Conservation (phyloP, 495 filamentous ascomycete species). For the Evernia prunastri region DNA sequence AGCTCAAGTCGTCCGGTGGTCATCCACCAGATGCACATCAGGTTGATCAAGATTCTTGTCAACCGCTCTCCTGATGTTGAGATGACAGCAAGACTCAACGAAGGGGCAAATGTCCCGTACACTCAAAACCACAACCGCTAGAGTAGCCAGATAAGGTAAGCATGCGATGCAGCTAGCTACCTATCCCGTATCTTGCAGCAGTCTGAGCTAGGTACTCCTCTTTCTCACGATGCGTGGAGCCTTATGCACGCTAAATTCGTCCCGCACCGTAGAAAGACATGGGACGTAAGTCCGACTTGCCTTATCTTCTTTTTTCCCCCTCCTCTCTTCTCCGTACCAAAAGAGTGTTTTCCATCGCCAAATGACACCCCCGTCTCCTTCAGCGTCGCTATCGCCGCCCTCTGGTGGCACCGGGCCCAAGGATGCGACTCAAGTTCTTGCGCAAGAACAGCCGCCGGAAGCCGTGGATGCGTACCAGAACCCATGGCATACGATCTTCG, state of each 20-base stretch:
- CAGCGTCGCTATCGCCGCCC: neutral
- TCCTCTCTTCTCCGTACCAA: neutral
- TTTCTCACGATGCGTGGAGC: neutral
- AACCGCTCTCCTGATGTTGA: neutral
- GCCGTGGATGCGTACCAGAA: slow-evolving; percentile 1
- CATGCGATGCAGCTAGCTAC: slow-evolving; percentile 1
- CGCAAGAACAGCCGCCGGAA: neutral
- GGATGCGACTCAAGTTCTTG: neutral
- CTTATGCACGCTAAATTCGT: neutral
- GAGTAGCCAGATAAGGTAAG: neutral
- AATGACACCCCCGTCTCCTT: neutral
- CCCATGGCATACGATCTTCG: slow-evolving; percentile 1
- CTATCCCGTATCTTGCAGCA: neutral
- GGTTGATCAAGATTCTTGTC: too few relatives aligned
- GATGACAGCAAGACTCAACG: neutral
- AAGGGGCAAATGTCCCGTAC: neutral
- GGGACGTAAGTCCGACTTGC: neutral
- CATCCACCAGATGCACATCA: too few relatives aligned
- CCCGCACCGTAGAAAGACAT: neutral
- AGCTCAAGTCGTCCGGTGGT: too few relatives aligned
- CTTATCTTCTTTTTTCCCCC: neutral
- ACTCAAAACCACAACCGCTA: neutral
- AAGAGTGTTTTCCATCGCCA: neutral
- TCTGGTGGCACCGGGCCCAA: neutral
- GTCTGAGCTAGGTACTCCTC: neutral